phyloP scores from a whole-genome alignment of 176 grass and related monocot genomes.

The Cymbopogon citratus region DNA sequence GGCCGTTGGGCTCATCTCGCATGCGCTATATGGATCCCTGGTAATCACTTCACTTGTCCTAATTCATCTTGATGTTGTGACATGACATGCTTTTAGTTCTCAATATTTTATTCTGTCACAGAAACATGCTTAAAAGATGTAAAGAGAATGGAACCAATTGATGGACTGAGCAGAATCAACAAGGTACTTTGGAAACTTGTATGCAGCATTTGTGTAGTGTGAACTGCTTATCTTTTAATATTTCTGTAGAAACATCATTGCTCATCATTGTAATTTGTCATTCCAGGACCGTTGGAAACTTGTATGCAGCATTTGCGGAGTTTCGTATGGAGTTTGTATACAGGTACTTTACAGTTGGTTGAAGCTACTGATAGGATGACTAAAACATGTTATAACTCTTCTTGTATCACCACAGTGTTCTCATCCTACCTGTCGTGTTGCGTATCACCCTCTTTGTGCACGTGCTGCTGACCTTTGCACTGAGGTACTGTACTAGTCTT shows the following conservation, averaged over 20 bases:
- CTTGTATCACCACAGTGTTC: conserved; percentile 62
- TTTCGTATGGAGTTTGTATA: conserved; percentile 98
- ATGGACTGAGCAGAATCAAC: conserved; percentile 92
- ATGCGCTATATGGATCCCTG: conserved; percentile 99
- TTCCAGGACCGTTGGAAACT: conserved; percentile 96
- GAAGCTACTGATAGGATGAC: conserved; percentile 19
- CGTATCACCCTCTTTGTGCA: conserved; percentile 97
- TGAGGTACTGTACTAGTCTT: conserved; percentile 53
- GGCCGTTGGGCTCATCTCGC: conserved; percentile 94
- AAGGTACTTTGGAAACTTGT: too few species aligned
- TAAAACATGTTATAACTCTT: conserved; percentile 33
- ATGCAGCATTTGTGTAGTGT: too few species aligned
- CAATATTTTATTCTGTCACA: conserved; percentile 34
- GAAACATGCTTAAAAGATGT: conserved; percentile 97
- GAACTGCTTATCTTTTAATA: background rate
- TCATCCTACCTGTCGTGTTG: conserved; percentile 89
- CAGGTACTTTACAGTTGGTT: conserved; percentile 55
- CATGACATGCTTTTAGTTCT: conserved; percentile 28
- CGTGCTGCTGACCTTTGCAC: conserved; percentile 99
- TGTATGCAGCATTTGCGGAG: conserved; percentile 92
- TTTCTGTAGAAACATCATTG: conserved; percentile 21
- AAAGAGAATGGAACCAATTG: conserved; percentile 97
- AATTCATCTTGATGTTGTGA: background rate
- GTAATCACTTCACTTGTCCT: conserved; percentile 32
- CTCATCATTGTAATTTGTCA: conserved; percentile 17